These are phyloP conservation scores for Botrytis fabae DNA, from an alignment of 2,329 filamentous ascomycete species.

Conservation along the genomic window DNA sequence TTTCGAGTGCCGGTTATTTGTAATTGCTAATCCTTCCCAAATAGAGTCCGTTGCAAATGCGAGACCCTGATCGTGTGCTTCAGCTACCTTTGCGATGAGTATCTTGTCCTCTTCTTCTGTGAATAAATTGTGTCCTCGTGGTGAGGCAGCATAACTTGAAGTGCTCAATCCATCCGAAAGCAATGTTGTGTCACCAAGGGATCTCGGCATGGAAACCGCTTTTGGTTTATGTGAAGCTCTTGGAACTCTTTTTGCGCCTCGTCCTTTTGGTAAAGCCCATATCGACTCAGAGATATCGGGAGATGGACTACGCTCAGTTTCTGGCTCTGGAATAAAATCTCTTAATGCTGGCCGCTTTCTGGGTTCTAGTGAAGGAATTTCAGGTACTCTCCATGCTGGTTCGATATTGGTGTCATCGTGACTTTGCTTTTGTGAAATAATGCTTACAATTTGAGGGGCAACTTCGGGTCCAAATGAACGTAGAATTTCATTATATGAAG, in stretches of 20 bases:
- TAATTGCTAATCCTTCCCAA: constrained; percentile 31
- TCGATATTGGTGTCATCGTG: constrained; percentile 33
- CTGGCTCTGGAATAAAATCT: constrained; percentile 27
- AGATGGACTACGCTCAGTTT: constrained; percentile 34
- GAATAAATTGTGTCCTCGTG: constrained; percentile 26
- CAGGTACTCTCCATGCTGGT: constrained; percentile 35
- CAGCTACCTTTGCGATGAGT: constrained; percentile 33
- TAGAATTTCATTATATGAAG: constrained; percentile 37
- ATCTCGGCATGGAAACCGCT: background rate
- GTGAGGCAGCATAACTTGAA: constrained; percentile 6
- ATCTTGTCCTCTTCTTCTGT: constrained; percentile 35
- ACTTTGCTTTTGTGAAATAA: constrained; percentile 33
- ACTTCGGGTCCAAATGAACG: constrained; percentile 38
- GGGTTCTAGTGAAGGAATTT: constrained; percentile 25
- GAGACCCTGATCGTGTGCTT: constrained; percentile 28
- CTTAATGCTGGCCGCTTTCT: constrained; percentile 28
- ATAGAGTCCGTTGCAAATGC: constrained; percentile 21
- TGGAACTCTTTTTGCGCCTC: constrained; percentile 15
- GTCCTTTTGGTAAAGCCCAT: constrained; percentile 35
- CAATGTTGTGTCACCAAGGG: background rate
- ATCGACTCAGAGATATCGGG: constrained; percentile 35
- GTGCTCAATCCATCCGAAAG: constrained; percentile 16
- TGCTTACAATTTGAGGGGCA: constrained; percentile 36
- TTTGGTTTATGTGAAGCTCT: background rate
- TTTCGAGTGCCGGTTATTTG: constrained; percentile 32